Conservation (phyloP, 768 basidiomycete genomes). For the Russula ochroleuca region DNA sequence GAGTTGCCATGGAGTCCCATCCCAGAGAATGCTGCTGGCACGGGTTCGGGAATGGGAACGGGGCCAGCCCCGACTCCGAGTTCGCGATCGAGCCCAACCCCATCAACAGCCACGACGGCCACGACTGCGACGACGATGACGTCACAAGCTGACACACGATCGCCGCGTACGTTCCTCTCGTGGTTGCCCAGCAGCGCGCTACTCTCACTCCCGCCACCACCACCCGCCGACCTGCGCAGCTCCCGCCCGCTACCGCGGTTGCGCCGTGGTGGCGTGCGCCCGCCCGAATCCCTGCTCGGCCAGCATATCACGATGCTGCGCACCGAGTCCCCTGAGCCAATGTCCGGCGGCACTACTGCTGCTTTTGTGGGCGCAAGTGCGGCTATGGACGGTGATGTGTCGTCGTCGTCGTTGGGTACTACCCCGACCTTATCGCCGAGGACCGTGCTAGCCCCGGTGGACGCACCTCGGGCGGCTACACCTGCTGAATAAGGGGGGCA, state of each 20-base stretch:
- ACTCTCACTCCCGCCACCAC: conserved; percentile 15
- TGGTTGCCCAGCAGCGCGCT: conserved; percentile 18
- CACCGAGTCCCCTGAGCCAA: conserved; percentile 10
- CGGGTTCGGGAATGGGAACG: background rate
- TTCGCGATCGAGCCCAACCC: conserved; percentile 8
- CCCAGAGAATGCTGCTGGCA: background rate
- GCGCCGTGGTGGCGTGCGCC: conserved; percentile 60
- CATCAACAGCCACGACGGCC: background rate
- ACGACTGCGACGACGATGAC: background rate
- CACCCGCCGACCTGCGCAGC: conserved; percentile 15
- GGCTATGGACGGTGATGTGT: background rate
- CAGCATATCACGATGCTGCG: conserved; percentile 29
- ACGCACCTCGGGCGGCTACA: background rate
- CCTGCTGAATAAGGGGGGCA: background rate
- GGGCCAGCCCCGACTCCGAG: background rate
- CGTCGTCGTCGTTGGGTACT: background rate
- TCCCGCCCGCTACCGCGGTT: conserved; percentile 45
- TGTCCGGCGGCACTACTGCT: background rate
- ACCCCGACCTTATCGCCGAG: background rate
- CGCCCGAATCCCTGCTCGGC: conserved; percentile 56
- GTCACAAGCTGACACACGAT: conserved; percentile 1
- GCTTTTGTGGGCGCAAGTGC: background rate
- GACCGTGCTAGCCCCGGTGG: too few species aligned
- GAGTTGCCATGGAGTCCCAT: conserved; percentile 22
- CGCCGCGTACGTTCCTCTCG: conserved; percentile 17